phyloP scores from a whole-genome alignment of 148 eudicot species.

The Chenopodium berlandieri region DNA sequence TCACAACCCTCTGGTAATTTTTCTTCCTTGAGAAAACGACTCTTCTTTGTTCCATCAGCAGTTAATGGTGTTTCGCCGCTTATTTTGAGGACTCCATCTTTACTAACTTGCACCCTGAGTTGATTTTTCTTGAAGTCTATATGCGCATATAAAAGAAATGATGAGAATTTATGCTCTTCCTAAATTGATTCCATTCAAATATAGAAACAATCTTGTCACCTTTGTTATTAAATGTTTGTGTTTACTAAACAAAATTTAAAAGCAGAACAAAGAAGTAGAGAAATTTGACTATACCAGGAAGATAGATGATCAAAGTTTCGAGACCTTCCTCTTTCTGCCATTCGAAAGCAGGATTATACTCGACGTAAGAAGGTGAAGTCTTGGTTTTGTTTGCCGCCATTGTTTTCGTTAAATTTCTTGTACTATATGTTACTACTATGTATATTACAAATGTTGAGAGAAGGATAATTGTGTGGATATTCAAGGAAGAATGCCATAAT shows the following conservation, averaged over 20 bases:
- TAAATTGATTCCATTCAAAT: too few relatives aligned
- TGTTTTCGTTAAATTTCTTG: not conserved
- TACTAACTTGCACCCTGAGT: slow-evolving; percentile 54
- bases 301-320: slow-evolving; percentile 29
- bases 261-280: not conserved
- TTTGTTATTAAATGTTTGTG: not conserved
- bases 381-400: slow-evolving; percentile 20
- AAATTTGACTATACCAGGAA: slow-evolving; percentile 29
- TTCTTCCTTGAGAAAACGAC: slow-evolving; percentile 57
- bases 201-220: too few relatives aligned
- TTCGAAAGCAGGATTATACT: slow-evolving; percentile 33
- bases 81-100: slow-evolving; percentile 46
- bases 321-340: slow-evolving; percentile 23
- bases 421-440: not conserved
- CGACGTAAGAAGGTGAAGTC: slow-evolving; percentile 20
- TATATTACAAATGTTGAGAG: not conserved
- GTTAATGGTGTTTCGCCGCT: slow-evolving; percentile 47
- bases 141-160: not conserved
- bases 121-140: slow-evolving; percentile 66
- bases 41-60: slow-evolving; percentile 26
- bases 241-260: not conserved
- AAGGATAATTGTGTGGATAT: not conserved
- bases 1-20: slow-evolving; percentile 35
- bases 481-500: not conserved
- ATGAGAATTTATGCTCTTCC: too few relatives aligned